Base-by-base conservation (phyloP, 306 rosid genomes). In the Quercus robur region DNA sequence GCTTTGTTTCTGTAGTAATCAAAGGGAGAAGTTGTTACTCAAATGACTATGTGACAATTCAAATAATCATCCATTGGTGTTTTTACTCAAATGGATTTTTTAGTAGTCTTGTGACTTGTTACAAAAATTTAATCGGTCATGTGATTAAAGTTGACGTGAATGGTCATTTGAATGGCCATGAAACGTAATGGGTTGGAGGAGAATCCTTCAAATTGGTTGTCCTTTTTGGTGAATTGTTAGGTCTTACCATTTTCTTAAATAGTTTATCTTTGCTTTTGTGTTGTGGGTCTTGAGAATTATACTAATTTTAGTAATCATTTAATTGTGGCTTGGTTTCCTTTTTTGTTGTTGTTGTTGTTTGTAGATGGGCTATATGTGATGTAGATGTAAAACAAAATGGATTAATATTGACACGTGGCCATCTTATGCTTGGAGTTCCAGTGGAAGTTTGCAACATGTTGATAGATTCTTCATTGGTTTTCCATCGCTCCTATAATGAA, bases 381-480 rank as follows among this genome's bases (percentile, higher is more conserved):
- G 84, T 51, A 46, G 21, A n/a, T 59, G 51, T 58, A 71, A 75
- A 75, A 78, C 74, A 69, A 80, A 79, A 74, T 83, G 90, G 85
- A 82, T 73, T 83, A 77, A 75, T 57, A 19, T 75, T 58, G 21
- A 52, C 62, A 26, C 7, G 46, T 20, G 75, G 79, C 74, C 66
- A 75, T 77, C 70, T 75, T 72, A 78, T 85, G 83, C 81, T 87
- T 77, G 89, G 86, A 82, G 59, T 81, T 85, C 81, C 38, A 66
- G 79, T 46, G 78, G 88, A 78, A 81, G 81, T 78, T 86, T 75
- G 81, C 87, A 81, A 85, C 84, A 89, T 87, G 87, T 77, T 86
- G 89, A 84, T 75, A 75, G 80, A 84, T 75, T 74, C 69, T 67
- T 81, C 69, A 57, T 81, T 76, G 78, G 84, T 64, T 79, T 74